phyloP scores from a whole-genome alignment of 495 filamentous ascomycete genomes.

The Podospora pseudoanserina region DNA sequence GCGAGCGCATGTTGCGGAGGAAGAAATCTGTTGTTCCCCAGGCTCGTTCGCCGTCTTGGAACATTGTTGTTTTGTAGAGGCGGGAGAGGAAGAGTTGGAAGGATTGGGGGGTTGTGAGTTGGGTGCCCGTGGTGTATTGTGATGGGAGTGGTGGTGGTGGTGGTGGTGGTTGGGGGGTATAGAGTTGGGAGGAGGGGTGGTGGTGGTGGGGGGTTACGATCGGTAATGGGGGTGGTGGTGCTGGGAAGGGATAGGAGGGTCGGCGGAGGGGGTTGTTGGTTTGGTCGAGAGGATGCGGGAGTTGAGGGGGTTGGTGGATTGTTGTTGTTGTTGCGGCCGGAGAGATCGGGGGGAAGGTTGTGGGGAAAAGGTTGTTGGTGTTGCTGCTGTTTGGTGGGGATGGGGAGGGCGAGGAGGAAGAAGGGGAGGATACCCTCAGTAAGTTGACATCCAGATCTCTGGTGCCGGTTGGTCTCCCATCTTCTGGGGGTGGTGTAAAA shows the following conservation, averaged over 20 bases:
- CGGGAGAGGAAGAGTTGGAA: constrained; percentile 18
- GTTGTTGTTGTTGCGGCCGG: not conserved
- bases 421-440: not conserved
- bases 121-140: constrained; percentile 1
- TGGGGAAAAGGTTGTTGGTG: not conserved
- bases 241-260: not conserved
- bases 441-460: not conserved
- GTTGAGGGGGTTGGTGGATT: not conserved
- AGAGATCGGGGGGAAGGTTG: not conserved
- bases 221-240: not conserved
- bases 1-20: constrained; percentile 15
- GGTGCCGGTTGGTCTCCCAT: not conserved
- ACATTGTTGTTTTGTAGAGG: constrained; percentile 20
- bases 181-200: not conserved
- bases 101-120: not conserved
- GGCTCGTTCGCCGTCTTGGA: constrained; percentile 23
- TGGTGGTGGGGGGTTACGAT: not conserved
- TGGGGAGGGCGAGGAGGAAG: not conserved
- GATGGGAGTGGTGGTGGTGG: not conserved
- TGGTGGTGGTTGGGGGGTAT: constrained; percentile 4
- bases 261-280: not conserved
- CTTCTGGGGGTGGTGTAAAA: constrained; percentile 20
- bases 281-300: not conserved
- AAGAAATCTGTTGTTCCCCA: constrained; percentile 30
- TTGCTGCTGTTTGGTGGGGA: not conserved